Percentiles rank a stretch among this genome's conserved stretches.
phyloP scores from a whole-genome alignment of 805 yeast genomes.

The Lipomyces yamadae region DNA sequence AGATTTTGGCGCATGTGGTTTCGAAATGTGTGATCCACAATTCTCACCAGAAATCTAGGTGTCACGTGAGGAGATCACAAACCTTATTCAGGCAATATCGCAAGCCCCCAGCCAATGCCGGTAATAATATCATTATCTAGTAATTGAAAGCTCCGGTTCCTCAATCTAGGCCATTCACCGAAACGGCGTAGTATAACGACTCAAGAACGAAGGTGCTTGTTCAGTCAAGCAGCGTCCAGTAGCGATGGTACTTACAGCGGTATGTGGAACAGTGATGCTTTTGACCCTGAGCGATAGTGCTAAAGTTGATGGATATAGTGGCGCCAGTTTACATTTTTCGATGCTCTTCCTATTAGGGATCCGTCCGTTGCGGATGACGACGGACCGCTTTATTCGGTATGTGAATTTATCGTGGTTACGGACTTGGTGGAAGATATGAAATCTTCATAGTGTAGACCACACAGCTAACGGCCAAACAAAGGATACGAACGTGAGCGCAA shows the following conservation, averaged over 20 bases:
- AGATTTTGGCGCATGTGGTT: neutral
- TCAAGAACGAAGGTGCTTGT: neutral
- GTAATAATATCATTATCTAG: neutral
- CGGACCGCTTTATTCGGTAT: constrained; percentile 67
- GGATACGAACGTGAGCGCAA: constrained; percentile 71
- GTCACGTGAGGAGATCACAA: neutral
- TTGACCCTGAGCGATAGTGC: neutral
- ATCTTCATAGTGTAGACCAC: neutral
- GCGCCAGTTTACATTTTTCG: constrained; percentile 89
- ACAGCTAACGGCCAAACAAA: constrained; percentile 10
- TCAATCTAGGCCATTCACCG: neutral
- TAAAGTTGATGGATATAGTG: constrained; percentile 47
- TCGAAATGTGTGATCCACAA: too few relatives aligned
- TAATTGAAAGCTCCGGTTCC: neutral
- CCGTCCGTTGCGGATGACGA: constrained; percentile 65
- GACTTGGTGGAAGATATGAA: neutral
- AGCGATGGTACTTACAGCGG: constrained; percentile 23
- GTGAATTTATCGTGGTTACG: constrained; percentile 8
- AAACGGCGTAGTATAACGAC: neutral
- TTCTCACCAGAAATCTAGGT: neutral
- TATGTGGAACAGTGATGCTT: constrained; percentile 4
- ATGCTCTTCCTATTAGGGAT: constrained; percentile 79
- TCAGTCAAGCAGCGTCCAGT: neutral
- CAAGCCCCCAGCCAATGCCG: too few relatives aligned
- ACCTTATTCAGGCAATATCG: neutral